Evolutionary conservation across 1,284 basidiomycete species (phyloP), one percentile per base, ranked within the genome.

Genomic region (Trametes hirsuta): DNA sequence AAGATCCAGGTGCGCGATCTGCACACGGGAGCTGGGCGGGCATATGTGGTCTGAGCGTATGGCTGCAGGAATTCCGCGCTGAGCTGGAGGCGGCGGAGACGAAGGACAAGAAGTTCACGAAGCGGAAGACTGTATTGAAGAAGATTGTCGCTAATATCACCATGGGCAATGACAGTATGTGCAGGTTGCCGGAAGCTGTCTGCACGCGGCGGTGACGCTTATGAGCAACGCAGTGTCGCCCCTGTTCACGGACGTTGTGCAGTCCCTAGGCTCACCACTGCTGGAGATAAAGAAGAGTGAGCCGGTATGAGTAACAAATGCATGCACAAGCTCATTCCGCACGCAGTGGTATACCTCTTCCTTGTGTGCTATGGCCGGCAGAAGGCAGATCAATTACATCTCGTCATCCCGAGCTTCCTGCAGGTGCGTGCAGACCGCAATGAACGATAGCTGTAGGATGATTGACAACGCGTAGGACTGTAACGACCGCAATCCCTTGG

Each of bases 271-370:
- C 44, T 94, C 93, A 8, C 93, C 94, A 37, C 78, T 96, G 8
- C 82, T 99, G 40, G 97, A 99, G 76, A 97, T 99, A 75, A 99
- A 99, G 84, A 99, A 99, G 84, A 98, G 97, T 95, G 70, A 74
- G 87, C 30, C 74, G 6, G 47, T 15, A 15, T 36, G 1, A 47
- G n/a, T 53, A 25, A 21, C 55, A 21, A 34, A 25, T n/a, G 1
- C 22, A 11, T 35, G 34, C 21, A 42, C 21, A 3, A 12, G 62
- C 59, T 66, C 45, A 66, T 30, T 11, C 8, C 40, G 44, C 47
- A 30, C 12, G 9, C 69, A 97, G 94, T 94, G 92, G 92, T 95
- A 47, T 95, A 95, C 76, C 84, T 95, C 44, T 97, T 93, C 77
- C 84, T 97, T 58, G 88, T 96, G 70, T 96, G 94, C 78, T 97